These are phyloP conservation scores for Solanum chacoense DNA, from an alignment of 305 asterid species.

Conservation along the genomic window DNA sequence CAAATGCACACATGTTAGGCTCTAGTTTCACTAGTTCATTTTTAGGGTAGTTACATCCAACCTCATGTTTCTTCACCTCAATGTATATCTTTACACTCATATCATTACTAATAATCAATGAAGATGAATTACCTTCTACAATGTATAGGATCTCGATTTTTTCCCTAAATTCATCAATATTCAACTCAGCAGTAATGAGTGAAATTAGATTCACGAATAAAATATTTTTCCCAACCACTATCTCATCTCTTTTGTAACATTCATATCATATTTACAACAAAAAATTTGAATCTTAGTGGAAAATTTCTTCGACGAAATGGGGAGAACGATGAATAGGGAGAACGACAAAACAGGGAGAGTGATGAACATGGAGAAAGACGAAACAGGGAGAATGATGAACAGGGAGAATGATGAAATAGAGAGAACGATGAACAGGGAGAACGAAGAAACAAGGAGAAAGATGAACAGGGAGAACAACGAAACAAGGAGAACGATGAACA, in stretches of 20 bases:
- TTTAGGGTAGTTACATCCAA: background rate
- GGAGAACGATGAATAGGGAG: too few relatives aligned
- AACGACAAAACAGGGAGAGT: too few relatives aligned
- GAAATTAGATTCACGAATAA: background rate
- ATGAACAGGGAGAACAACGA: too few relatives aligned
- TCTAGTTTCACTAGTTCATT: too few relatives aligned
- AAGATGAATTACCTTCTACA: background rate
- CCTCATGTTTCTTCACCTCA: background rate
- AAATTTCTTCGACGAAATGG: too few relatives aligned
- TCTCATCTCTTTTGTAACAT: background rate
- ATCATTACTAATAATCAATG: background rate
- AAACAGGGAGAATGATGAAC: too few relatives aligned
- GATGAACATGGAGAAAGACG: too few relatives aligned
- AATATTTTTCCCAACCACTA: background rate
- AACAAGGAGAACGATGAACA: background rate
- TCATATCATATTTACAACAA: background rate
- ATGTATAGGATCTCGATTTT: background rate
- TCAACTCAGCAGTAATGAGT: background rate
- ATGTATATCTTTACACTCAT: background rate
- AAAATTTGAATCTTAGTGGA: background rate
- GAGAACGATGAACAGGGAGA: too few relatives aligned
- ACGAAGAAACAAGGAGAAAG: too few relatives aligned
- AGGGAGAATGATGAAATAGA: too few relatives aligned
- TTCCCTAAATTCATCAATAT: background rate
- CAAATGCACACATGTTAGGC: too few relatives aligned